Conservation (phyloP, 345 rosid genomes). For the Melaleuca quinquenervia region DNA sequence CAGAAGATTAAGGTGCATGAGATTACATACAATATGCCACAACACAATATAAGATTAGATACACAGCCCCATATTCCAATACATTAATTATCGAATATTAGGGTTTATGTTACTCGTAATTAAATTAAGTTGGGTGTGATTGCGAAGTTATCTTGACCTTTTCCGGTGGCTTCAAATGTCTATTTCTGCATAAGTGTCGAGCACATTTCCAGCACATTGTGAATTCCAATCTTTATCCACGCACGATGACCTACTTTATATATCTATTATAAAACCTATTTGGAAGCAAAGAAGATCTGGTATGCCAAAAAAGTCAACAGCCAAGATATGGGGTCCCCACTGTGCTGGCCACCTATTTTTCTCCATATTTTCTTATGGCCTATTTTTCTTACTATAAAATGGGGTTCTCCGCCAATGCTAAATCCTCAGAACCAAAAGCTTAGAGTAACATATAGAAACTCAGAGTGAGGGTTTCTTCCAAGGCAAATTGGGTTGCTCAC, state of each 20-base stretch:
- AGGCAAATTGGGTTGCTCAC: conserved; percentile 14
- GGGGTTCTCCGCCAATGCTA: neutral
- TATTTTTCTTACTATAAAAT: neutral
- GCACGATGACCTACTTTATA: neutral
- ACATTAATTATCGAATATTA: neutral
- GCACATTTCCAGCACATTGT: neutral
- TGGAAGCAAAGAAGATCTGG: neutral
- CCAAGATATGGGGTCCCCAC: conserved; percentile 3
- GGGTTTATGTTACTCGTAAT: neutral
- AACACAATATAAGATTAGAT: no score
- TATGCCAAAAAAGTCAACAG: neutral
- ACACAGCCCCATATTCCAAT: neutral
- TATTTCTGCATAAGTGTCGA: neutral
- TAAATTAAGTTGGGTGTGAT: neutral
- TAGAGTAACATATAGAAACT: neutral
- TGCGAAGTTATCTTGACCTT: neutral
- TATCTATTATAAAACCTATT: neutral
- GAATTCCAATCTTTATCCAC: neutral
- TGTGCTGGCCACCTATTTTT: neutral
- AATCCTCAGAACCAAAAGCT: neutral
- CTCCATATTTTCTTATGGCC: neutral
- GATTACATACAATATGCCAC: neutral
- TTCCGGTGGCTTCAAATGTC: neutral
- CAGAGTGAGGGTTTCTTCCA: neutral
- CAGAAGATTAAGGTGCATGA: no score